phyloP scores from a whole-genome alignment of 2,329 filamentous ascomycete species.

The Nemania sp. region DNA sequence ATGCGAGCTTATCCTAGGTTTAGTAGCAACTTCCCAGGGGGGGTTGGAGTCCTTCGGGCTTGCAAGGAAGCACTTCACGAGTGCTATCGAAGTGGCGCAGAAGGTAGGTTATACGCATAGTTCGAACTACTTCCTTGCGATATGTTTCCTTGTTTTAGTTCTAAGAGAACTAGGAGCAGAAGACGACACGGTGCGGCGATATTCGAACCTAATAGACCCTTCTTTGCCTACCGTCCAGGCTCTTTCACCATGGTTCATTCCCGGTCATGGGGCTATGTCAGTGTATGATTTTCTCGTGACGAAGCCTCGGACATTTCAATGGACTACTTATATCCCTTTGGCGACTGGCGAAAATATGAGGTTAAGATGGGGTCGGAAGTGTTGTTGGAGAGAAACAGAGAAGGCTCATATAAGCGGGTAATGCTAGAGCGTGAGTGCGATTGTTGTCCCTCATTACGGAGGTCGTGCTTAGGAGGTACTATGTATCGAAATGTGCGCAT shows the following conservation, averaged over 20 bases:
- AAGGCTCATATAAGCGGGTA: neutral
- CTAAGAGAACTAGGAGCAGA: neutral
- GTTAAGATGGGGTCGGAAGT: conserved; percentile 14
- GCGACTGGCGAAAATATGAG: conserved; percentile 11
- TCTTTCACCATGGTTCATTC: conserved; percentile 13
- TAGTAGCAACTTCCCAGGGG: neutral
- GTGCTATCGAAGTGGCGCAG: neutral
- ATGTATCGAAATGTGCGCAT: too few relatives aligned
- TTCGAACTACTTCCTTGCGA: conserved; percentile 9
- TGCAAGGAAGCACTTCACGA: neutral
- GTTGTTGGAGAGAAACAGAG: conserved; percentile 17
- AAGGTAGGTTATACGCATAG: conserved; percentile 7
- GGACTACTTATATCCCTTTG: conserved; percentile 8
- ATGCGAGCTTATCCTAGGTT: neutral
- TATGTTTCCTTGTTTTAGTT: conserved; percentile 16
- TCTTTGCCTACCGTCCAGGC: neutral
- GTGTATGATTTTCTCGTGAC: conserved; percentile 4
- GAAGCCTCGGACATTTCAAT: conserved; percentile 3
- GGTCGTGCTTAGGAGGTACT: too few relatives aligned
- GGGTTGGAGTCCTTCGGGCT: neutral
- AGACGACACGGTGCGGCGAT: neutral
- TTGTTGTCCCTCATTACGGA: too few relatives aligned
- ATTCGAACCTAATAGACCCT: neutral
- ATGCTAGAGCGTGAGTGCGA: neutral
- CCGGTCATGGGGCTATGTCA: conserved; percentile 3